Evolutionary conservation across 148 eudicot species (phyloP), one percentile per base, ranked within the genome.

Genomic region (Amaranthus palmeri): DNA sequence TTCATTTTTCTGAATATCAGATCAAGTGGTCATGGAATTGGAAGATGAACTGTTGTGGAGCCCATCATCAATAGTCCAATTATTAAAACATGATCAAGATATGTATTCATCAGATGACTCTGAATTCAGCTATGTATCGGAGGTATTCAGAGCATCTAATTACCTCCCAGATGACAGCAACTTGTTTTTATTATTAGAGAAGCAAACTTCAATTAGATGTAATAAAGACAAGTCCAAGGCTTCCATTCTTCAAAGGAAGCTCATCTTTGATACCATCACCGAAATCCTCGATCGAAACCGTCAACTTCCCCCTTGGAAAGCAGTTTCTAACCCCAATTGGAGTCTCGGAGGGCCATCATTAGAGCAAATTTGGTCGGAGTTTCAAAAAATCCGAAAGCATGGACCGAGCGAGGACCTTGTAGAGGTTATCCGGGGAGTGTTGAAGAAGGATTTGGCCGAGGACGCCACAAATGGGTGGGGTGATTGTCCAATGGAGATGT

Each of bases 1-100:
- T 50, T 69, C 18, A 17, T 65, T 53, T 65, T 53, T 65, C 59
- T 73, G 62, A 72, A 71, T 12, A 10, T 36, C 85, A 83, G 83
- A 87, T 79, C 77, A 77, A 42, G 67, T 58, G 13, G 82, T 77
- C n/a, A 73, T 54, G 62, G 96, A 90, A 66, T 60, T 74, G 54
- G 97, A 90, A 69, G 92, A 92, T 6, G 99, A 90, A 18, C 48
- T 71, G 25, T 90, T 71, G 46, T 92, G 97, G 92, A 87, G 89
- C 85, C 85, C 88, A 65, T 72, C 80, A 2, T 71, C 86, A 43
- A 83, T 85, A 0, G 68, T 80, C 18, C 77, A 61, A 44, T 49
- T 65, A 74, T 83, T 85, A 44, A 82, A 76, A 52, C 59, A 25
- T 5, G 84, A 77, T 17, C 86, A 84, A 15, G 78, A 63, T 51